Conservation (phyloP, 2,329 filamentous ascomycete species). For the Microthyrium microscopicum region DNA sequence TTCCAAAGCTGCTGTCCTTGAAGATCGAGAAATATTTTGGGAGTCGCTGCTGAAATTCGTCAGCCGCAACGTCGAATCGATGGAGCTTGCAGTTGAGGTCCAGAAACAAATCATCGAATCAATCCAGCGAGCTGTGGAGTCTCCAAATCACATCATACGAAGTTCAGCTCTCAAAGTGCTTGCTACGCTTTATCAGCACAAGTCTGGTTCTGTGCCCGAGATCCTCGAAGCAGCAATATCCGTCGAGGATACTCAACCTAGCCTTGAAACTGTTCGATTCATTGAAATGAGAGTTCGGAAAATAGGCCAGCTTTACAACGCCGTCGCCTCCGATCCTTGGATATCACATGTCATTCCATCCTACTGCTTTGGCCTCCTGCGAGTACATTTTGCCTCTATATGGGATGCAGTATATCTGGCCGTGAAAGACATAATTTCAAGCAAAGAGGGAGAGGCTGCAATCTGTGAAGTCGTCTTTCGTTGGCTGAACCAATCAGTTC, state of each 20-base stretch:
- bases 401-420: constrained; percentile 73
- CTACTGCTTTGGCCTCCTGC: constrained; percentile 80
- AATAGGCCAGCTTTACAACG: constrained; percentile 47
- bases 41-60: constrained; percentile 36
- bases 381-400: constrained; percentile 65
- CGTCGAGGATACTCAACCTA: constrained; percentile 65
- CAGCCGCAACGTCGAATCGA: constrained; percentile 8
- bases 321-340: constrained; percentile 43
- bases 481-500: constrained; percentile 23
- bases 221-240: constrained; percentile 51
- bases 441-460: constrained; percentile 53
- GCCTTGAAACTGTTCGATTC: constrained; percentile 55
- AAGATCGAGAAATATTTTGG: constrained; percentile 41
- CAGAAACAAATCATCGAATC: constrained; percentile 45
- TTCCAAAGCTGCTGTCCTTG: constrained; percentile 16
- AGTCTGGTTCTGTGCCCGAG: constrained; percentile 32
- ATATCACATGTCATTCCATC: constrained; percentile 56
- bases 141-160: constrained; percentile 58
- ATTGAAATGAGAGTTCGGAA: constrained; percentile 78
- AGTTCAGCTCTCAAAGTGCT: constrained; percentile 58
- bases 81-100: constrained; percentile 30
- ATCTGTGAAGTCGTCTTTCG: constrained; percentile 57
- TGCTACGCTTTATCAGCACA: constrained; percentile 37
- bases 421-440: constrained; percentile 57
- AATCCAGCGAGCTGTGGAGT: constrained; percentile 57